Percentiles rank a stretch among this genome's conserved stretches.
These are phyloP conservation scores for Candida gorgasii DNA, from an alignment of 805 yeast genomes.

Conservation along the genomic window DNA sequence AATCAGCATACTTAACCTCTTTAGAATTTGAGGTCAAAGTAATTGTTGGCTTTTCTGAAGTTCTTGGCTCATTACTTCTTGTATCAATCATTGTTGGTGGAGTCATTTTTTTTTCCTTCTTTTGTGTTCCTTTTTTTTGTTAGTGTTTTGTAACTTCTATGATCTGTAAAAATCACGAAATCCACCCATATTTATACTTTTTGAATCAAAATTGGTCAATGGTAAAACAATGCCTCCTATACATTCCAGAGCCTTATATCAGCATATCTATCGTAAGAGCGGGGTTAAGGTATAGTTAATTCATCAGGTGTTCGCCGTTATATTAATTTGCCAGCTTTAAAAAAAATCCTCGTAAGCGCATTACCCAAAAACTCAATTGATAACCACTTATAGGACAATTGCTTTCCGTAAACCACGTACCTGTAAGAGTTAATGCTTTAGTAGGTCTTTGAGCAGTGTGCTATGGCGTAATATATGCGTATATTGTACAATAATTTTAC, in stretches of 20 bases:
- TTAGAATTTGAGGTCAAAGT: conserved; percentile 17
- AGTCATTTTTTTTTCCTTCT: conserved; percentile 22
- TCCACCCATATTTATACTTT: conserved; percentile 3
- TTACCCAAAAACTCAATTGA: background rate
- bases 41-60: conserved; percentile 5
- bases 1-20: conserved; percentile 44
- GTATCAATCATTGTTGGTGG: conserved; percentile 36
- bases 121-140: background rate
- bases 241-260: background rate
- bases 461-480: conserved; percentile 1
- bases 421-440: too few relatives aligned
- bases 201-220: background rate
- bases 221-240: background rate
- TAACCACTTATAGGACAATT: background rate
- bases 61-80: conserved; percentile 6
- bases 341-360: conserved; percentile 6
- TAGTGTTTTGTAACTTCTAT: background rate
- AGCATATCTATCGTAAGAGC: background rate
- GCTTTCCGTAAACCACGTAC: conserved; percentile 1
- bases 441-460: too few relatives aligned
- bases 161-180: background rate
- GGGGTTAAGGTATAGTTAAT: background rate
- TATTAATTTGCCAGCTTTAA: background rate
- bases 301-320: background rate
- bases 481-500: conserved; percentile 8